Base-by-base conservation (phyloP, 1,139 yeast genomes). In the Kodamaea derodonti region DNA sequence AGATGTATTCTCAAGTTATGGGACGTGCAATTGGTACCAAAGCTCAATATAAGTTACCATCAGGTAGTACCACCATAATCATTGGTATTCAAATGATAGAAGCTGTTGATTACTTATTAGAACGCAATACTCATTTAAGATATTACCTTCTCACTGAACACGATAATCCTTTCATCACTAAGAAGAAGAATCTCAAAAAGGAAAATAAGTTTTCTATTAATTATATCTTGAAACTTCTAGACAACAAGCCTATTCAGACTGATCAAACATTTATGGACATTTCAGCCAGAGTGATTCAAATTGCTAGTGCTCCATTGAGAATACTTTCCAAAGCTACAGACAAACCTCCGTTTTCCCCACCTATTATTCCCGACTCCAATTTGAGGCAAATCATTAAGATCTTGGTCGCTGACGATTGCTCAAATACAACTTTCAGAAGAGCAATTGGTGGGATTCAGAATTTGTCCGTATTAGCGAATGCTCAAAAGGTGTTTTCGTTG, bases 361-460 rank as follows among this genome's bases (percentile, higher is more conserved):
- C 95, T 1, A 61, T 62, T 32, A 76, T 87, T 43, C 84, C 90
- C 2, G 80, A 75, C 30, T 62, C 69, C 27, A 80, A 82, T 44
- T 65, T 85, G 50, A 72, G 77, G 36, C 74, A 75, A 40, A 67
- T 87, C 32, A 81, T 85, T 14, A 73, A 79, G 24, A 77, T 87
- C 29, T 66, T 90, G 36, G 77, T 84, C n/a, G 78, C 94, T 1
- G 86, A 85, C 51, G 95, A 88, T 39, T 87, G 97, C 54, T 80
- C 90, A 18, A 83, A 87, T 45, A 75, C 83, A 28, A 88, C 95
- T 0, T 88, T 88, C 60, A 87, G 88, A 49, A 84, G 90, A 53
- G 81, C 94, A 0, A 70, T 90, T 33, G 78, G 86, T 41, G 79
- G 90, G 2, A 85, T 90, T 82, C 94, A 84, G 48, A 82, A 85